Conservation (phyloP, 805 yeast species). For the baker's yeast (Saccharomyces cerevisiae) region DNA sequence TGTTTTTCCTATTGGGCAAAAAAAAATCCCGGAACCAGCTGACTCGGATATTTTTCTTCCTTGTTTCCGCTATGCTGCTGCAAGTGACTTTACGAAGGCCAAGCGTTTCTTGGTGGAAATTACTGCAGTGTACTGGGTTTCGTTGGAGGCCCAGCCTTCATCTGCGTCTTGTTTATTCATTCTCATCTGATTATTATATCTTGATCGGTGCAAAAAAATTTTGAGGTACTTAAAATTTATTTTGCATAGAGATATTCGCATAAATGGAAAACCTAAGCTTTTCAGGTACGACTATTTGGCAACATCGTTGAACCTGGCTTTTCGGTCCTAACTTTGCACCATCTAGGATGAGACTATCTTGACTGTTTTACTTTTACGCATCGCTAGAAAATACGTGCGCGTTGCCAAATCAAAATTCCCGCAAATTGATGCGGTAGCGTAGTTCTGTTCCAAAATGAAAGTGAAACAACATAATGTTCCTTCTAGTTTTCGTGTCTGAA, state of each 20-base stretch:
- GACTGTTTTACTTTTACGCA: neutral
- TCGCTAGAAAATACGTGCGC: neutral
- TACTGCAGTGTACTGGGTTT: neutral
- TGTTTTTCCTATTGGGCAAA: neutral
- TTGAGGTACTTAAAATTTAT: neutral
- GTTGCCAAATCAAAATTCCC: neutral
- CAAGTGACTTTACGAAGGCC: neutral
- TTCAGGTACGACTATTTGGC: neutral
- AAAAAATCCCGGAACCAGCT: neutral
- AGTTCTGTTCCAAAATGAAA: neutral
- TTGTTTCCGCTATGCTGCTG: neutral
- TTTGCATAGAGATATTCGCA: neutral
- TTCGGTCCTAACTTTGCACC: neutral
- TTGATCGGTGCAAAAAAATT: neutral
- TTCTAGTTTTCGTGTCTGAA: neutral
- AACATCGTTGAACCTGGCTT: neutral
- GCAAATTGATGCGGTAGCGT: neutral
- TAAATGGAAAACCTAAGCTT: neutral
- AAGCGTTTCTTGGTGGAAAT: neutral
- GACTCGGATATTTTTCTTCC: neutral
- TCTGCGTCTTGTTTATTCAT: neutral
- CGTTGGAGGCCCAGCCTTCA: neutral
- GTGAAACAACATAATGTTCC: neutral
- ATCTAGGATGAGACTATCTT: neutral
- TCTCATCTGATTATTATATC: neutral